These are phyloP conservation scores for Cyberlindnera lachancei DNA, from an alignment of 805 yeast species.

Conservation along the genomic window DNA sequence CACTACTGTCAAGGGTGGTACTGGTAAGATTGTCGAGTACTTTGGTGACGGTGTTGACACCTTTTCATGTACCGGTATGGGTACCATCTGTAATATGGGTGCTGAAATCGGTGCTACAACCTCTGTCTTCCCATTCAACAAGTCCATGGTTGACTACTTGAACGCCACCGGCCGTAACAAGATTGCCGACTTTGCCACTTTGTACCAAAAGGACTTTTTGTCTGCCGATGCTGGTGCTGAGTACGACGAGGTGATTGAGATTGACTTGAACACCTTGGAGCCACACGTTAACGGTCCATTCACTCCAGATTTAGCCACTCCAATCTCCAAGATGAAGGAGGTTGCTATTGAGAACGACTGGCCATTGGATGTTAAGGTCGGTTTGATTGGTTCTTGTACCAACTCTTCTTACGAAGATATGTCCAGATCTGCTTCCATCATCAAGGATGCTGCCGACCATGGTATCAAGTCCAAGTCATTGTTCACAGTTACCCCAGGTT, in stretches of 20 bases:
- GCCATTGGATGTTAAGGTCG: constrained; percentile 91
- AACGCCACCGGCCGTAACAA: constrained; percentile 79
- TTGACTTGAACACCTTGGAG: constrained; percentile 82
- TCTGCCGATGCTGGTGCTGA: constrained; percentile 89
- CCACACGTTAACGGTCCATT: constrained; percentile 97
- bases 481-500: constrained; percentile 95
- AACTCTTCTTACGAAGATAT: constrained; percentile 98
- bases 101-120: constrained; percentile 99
- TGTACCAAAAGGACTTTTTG: constrained; percentile 58
- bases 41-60: constrained; percentile 92
- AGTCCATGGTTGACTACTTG: constrained; percentile 81
- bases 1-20: constrained; percentile 96
- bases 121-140: constrained; percentile 94
- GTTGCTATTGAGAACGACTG: constrained; percentile 80
- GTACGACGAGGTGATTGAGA: constrained; percentile 89
- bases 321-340: constrained; percentile 79
- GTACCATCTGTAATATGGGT: constrained; percentile 99
- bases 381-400: constrained; percentile 97
- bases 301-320: constrained; percentile 97
- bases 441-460: constrained; percentile 81
- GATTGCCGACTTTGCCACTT: constrained; percentile 73
- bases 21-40: constrained; percentile 94
- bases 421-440: constrained; percentile 93
- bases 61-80: constrained; percentile 97
- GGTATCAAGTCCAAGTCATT: constrained; percentile 90